Evolutionary conservation across 352 stramenopile genomes (phyloP).

Genomic region (Phytophthora crassamura): DNA sequence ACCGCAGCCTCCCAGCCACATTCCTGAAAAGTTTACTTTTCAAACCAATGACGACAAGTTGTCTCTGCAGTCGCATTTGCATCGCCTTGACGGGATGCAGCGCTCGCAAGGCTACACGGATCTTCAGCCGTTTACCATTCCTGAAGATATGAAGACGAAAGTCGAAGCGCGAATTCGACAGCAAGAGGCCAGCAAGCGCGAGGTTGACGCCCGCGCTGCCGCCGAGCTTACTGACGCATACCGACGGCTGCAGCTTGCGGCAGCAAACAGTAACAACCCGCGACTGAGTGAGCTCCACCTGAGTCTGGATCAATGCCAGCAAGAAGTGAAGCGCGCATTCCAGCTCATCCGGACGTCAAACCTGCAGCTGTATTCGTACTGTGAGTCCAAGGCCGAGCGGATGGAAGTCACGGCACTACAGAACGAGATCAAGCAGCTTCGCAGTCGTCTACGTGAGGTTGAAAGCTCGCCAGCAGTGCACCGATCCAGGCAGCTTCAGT

Average conservation of each 20-base stretch:
- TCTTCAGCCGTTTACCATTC: conserved; percentile 76
- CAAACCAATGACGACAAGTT: conserved; percentile 62
- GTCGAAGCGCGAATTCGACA: conserved; percentile 75
- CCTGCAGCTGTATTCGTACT: conserved; percentile 68
- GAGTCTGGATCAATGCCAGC: conserved; percentile 66
- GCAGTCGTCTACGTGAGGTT: conserved; percentile 43
- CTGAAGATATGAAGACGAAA: conserved; percentile 81
- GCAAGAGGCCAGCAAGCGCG: conserved; percentile 55
- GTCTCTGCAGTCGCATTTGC: conserved; percentile 56
- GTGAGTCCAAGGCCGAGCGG: conserved; percentile 66
- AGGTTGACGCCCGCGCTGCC: conserved; percentile 49
- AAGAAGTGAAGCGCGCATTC: conserved; percentile 74
- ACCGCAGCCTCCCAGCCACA: conserved; percentile 17
- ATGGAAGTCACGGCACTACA: conserved; percentile 55
- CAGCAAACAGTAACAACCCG: conserved; percentile 50
- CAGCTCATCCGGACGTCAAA: conserved; percentile 72
- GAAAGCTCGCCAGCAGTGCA: conserved; percentile 21
- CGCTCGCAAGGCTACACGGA: conserved; percentile 59
- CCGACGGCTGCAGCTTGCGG: conserved; percentile 56
- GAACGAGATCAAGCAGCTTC: conserved; percentile 57
- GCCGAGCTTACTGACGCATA: conserved; percentile 70
- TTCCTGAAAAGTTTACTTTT: conserved; percentile 54
- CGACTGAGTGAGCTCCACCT: conserved; percentile 66
- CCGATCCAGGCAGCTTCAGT: conserved; percentile 15
- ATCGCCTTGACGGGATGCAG: conserved; percentile 27